Conservation (phyloP, 306 rosid genomes). For the barrel medic (Medicago truncatula) region DNA sequence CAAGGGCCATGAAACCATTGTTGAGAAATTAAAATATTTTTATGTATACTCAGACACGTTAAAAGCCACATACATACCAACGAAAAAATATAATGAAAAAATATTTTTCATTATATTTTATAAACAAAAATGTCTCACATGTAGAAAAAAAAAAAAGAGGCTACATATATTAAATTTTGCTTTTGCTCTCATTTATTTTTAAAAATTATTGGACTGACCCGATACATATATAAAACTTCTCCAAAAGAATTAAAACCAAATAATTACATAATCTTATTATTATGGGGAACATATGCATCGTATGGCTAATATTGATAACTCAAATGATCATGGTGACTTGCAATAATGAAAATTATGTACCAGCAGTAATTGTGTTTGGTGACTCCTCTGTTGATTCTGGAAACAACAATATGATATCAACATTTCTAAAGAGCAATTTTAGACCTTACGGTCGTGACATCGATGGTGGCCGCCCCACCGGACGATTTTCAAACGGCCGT, state of each 20-base stretch:
- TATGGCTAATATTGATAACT: background rate
- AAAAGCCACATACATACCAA: background rate
- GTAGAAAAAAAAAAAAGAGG: too few relatives aligned
- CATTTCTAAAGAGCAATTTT: conserved; percentile 79
- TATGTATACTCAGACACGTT: background rate
- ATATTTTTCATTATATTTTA: too few relatives aligned
- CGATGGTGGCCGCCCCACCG: conserved; percentile 69
- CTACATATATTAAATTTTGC: too few relatives aligned
- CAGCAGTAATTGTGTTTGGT: conserved; percentile 65
- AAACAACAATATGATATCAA: conserved; percentile 73
- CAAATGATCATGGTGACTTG: background rate
- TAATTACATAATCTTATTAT: background rate
- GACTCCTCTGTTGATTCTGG: conserved; percentile 93
- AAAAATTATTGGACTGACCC: too few relatives aligned
- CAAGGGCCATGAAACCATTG: too few relatives aligned
- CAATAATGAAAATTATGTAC: conserved; percentile 20
- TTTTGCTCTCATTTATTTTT: too few relatives aligned
- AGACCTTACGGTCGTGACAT: conserved; percentile 87
- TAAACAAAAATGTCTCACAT: too few relatives aligned
- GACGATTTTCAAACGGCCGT: conserved; percentile 81
- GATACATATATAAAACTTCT: background rate
- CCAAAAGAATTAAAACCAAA: background rate
- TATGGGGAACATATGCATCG: background rate
- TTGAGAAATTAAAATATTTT: too few relatives aligned
- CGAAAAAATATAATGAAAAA: too few relatives aligned